These are phyloP conservation scores for Suhomyces wounanorum DNA, from an alignment of 1,139 yeast species.

Conservation along the genomic window DNA sequence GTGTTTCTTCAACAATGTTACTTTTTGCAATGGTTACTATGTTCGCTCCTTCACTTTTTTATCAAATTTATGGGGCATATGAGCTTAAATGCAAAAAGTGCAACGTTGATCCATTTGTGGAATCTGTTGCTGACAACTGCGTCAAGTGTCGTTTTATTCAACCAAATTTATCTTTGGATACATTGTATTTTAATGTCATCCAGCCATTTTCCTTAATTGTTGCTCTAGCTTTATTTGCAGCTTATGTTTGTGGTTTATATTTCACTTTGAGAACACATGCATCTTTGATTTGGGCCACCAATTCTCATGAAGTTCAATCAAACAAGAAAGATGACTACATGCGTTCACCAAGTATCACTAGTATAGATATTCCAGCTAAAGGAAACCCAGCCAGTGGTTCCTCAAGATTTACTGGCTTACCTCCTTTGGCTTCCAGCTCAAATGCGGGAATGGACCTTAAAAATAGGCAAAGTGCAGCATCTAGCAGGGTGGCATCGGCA, in stretches of 20 bases:
- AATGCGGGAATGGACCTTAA: slow-evolving; percentile 7
- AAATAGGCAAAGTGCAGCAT: slow-evolving; percentile 8
- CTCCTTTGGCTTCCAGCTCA: slow-evolving; percentile 15
- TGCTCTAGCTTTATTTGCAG: slow-evolving; percentile 76
- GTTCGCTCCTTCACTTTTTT: slow-evolving; percentile 90
- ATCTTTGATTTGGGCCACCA: slow-evolving; percentile 87
- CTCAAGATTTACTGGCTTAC: slow-evolving; percentile 9
- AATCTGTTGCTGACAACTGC: slow-evolving; percentile 42
- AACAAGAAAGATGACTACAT: slow-evolving; percentile 26
- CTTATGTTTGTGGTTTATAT: slow-evolving; percentile 88
- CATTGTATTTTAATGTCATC: slow-evolving; percentile 64
- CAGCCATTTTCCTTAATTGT: slow-evolving; percentile 83
- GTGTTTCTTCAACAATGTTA: slow-evolving; percentile 95
- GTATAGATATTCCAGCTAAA: slow-evolving; percentile 27
- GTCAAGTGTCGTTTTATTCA: slow-evolving; percentile 78
- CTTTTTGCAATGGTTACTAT: slow-evolving; percentile 88
- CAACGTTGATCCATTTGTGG: slow-evolving; percentile 9
- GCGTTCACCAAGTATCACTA: slow-evolving; percentile 37
- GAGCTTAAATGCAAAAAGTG: slow-evolving; percentile 70
- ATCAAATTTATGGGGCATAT: slow-evolving; percentile 88
- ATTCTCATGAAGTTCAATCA: slow-evolving; percentile 36
- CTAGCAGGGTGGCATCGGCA: slow-evolving; percentile 8
- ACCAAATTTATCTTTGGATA: slow-evolving; percentile 66
- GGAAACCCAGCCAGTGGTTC: not conserved
- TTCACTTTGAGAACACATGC: slow-evolving; percentile 96